Evolutionary conservation across 352 stramenopile genomes (phyloP), one percentile per base, ranked within the genome.

Genomic region (Phytophthora meadii): DNA sequence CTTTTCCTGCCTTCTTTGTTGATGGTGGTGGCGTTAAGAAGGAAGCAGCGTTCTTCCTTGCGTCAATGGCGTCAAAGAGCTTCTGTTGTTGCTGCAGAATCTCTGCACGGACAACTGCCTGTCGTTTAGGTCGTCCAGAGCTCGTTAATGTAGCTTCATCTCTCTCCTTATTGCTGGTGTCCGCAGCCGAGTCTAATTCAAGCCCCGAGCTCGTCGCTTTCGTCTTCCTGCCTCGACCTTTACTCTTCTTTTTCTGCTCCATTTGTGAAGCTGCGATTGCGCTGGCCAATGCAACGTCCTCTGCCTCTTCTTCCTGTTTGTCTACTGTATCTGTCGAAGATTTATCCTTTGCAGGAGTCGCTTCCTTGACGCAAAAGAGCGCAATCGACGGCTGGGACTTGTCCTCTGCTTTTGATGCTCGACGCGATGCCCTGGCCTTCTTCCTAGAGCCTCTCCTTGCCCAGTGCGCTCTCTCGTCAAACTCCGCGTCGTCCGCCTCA

Each of bases 401-500:
- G 30, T 36, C 30, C 8, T 36, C 30, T 36, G 9, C 8, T 36
- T 36, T 36, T 8, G 30, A 8, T 12, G 30, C 30, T 36, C 30
- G 30, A 32, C 68, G 62, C 45, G 71, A 63, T 15, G 52, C 57
- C 8, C 74, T 67, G 12, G 70, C 68, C 53, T 84, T 87, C 27
- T 74, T 78, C 32, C 70, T 50, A 1, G 54, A 42, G n/a, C 68
- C 64, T n/a, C 77, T 69, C 11, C 82, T 63, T 2, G 73, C 66
- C 84, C 82, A 93, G 22, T 91, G 82, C 39, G 81, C 80, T 14
- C 74, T 62, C 41, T 92, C 81, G 24, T 92, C 84, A 11, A 47
- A 12, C 41, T 15, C 11, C 12, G 41, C 22, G n/a, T 47, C n/a
- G 3, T 47, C 17, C 8, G 17, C 14, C n/a, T 47, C 41, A 22